A percentile compares a stretch with the other conserved stretches of the same genome.
phyloP scores from a whole-genome alignment of 306 rosid genomes.

The Dryas alaskensis region DNA sequence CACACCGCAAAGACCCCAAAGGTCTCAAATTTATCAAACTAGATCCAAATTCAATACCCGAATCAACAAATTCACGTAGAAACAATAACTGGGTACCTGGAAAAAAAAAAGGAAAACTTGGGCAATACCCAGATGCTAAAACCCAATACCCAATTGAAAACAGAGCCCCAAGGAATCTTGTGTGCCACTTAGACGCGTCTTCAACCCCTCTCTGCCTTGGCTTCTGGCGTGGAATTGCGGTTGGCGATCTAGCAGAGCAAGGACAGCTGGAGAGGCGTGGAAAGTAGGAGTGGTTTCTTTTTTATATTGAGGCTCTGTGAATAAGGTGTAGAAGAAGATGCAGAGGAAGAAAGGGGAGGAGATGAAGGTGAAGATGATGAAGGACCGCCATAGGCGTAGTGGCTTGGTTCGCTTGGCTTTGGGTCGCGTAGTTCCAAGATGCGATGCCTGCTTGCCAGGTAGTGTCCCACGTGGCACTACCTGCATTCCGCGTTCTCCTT shows the following conservation, averaged over 20 bases:
- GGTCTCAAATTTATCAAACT: neutral
- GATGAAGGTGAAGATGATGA: slow-evolving; percentile 31
- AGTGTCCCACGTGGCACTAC: slow-evolving; percentile 69
- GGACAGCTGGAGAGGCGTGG: slow-evolving; percentile 5
- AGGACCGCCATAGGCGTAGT: slow-evolving; percentile 55
- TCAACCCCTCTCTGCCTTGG: neutral
- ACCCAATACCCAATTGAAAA: slow-evolving; percentile 23
- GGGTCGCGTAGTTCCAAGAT: slow-evolving; percentile 43
- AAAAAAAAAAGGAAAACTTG: slow-evolving; percentile 20
- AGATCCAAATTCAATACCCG: slow-evolving; percentile 32
- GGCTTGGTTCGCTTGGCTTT: slow-evolving; percentile 20
- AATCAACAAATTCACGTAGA: slow-evolving; percentile 12
- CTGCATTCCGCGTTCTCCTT: slow-evolving; percentile 40
- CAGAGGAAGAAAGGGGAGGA: slow-evolving; percentile 15
- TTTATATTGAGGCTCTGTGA: neutral
- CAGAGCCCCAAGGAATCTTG: slow-evolving; percentile 18
- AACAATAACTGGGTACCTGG: slow-evolving; percentile 37
- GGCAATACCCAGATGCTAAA: slow-evolving; percentile 16
- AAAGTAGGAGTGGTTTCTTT: neutral
- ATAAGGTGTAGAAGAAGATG: slow-evolving; percentile 16
- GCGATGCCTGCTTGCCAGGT: slow-evolving; percentile 80
- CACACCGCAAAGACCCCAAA: neutral
- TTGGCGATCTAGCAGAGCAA: slow-evolving; percentile 23
- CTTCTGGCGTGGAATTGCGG: neutral
- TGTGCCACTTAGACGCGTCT: slow-evolving; percentile 12